A percentile compares a stretch with the other conserved stretches of the same genome.
These are phyloP conservation scores for Sclerotinia trifoliorum DNA, from an alignment of 2,329 filamentous ascomycete genomes.

Conservation along the genomic window DNA sequence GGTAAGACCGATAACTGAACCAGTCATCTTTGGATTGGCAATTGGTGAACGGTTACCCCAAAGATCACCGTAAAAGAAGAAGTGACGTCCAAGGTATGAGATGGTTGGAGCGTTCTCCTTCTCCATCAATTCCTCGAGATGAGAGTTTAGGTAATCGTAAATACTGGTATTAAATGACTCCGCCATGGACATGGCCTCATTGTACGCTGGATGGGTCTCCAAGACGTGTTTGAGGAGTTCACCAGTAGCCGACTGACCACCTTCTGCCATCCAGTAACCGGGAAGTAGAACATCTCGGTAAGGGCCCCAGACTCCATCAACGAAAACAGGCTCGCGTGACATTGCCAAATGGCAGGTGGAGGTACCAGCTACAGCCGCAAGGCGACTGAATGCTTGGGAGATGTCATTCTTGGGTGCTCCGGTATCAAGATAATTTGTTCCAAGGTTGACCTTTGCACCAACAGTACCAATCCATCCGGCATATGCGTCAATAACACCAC, in stretches of 20 bases:
- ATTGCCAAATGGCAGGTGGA: conserved; percentile 97
- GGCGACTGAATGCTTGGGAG: conserved; percentile 86
- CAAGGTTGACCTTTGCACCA: conserved; percentile 86
- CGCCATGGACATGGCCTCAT: conserved; percentile 74
- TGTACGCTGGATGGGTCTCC: conserved; percentile 89
- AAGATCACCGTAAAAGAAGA: conserved; percentile 98
- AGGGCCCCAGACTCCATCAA: conserved; percentile 93
- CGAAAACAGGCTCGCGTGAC: conserved; percentile 90
- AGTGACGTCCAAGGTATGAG: conserved; percentile 83
- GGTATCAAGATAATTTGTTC: conserved; percentile 64
- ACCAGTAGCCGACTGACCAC: conserved; percentile 93
- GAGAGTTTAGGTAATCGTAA: conserved; percentile 91
- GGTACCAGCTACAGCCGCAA: conserved; percentile 92
- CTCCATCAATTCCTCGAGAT: conserved; percentile 73
- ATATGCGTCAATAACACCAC: conserved; percentile 96
- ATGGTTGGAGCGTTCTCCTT: conserved; percentile 70
- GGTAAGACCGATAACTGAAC: conserved; percentile 80
- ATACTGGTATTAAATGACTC: conserved; percentile 83
- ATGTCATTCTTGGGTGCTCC: conserved; percentile 75
- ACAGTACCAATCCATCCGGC: conserved; percentile 98
- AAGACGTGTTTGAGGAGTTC: conserved; percentile 92
- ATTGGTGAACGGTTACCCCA: conserved; percentile 96
- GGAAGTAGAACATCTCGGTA: conserved; percentile 93
- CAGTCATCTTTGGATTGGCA: conserved; percentile 90
- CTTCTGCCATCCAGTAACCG: conserved; percentile 94